Conservation (phyloP, 352 stramenopile species). For the Phytophthora parvispora region DNA sequence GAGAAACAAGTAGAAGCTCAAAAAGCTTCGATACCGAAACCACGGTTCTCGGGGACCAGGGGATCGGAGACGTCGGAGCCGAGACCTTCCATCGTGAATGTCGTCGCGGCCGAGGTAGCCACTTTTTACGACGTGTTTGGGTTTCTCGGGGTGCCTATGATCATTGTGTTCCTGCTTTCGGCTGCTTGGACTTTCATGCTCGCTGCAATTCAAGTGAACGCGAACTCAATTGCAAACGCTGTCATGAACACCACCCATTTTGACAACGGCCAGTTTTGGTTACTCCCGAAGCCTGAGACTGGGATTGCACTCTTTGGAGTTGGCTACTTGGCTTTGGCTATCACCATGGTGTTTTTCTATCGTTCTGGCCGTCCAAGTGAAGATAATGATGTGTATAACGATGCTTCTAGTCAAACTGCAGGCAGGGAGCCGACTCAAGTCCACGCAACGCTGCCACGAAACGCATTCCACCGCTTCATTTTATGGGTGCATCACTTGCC, state of each 20-base stretch:
- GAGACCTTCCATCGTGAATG: constrained; percentile 7
- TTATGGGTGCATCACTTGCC: background rate
- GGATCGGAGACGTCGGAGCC: background rate
- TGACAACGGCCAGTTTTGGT: constrained; percentile 59
- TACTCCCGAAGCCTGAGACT: constrained; percentile 34
- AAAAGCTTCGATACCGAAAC: background rate
- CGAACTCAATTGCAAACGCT: constrained; percentile 40
- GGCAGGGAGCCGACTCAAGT: background rate
- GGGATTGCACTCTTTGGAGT: constrained; percentile 32
- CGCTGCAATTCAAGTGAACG: constrained; percentile 43
- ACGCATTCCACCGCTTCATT: constrained; percentile 2
- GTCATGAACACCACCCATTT: constrained; percentile 51
- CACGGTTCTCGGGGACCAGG: background rate
- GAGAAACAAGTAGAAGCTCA: background rate
- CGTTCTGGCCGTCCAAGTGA: constrained; percentile 5
- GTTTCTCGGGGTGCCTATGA: constrained; percentile 44
- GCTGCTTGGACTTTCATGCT: constrained; percentile 41
- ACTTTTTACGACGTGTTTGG: constrained; percentile 50
- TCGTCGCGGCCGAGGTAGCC: constrained; percentile 15
- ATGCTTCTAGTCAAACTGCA: no score
- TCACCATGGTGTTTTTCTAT: constrained; percentile 44
- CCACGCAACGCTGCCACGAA: background rate
- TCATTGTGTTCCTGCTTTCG: constrained; percentile 46
- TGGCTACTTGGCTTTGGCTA: constrained; percentile 40
- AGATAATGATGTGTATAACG: background rate